phyloP scores from a whole-genome alignment of 2,329 filamentous ascomycete species.

The Aureobasidium namibiae region DNA sequence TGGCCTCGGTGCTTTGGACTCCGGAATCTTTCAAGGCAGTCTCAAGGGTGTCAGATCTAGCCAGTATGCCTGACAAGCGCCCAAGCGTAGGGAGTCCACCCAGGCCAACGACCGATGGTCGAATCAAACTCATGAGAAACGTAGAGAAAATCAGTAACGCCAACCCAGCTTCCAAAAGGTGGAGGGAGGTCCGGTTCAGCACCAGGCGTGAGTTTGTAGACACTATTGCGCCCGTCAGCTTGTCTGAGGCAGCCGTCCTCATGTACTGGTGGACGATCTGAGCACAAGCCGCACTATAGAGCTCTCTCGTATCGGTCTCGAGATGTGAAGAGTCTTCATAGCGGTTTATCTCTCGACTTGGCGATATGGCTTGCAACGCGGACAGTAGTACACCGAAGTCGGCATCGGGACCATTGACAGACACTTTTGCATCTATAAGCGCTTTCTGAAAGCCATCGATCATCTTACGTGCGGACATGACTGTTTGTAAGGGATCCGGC shows the following conservation, averaged over 20 bases:
- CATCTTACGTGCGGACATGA: background rate
- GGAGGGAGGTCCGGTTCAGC: background rate
- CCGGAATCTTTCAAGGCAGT: background rate
- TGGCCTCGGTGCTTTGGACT: too few relatives aligned
- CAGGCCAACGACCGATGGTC: background rate
- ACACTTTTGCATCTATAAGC: background rate
- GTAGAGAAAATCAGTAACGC: background rate
- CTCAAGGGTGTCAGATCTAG: background rate
- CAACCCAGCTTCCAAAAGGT: background rate
- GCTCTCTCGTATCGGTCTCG: background rate
- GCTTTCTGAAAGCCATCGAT: background rate
- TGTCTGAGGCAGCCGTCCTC: background rate
- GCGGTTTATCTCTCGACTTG: background rate
- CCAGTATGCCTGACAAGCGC: background rate
- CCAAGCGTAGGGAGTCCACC: background rate
- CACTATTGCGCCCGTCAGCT: background rate
- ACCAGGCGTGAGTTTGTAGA: background rate
- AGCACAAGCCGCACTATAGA: background rate
- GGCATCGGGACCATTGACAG: background rate
- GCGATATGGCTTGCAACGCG: background rate
- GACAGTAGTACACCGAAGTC: background rate
- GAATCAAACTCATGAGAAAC: background rate
- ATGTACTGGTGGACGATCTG: background rate
- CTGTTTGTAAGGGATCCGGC: background rate
- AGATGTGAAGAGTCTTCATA: background rate